Evolutionary conservation across 1,139 yeast species (phyloP).

Genomic region (Yamadazyma jaroonii): DNA sequence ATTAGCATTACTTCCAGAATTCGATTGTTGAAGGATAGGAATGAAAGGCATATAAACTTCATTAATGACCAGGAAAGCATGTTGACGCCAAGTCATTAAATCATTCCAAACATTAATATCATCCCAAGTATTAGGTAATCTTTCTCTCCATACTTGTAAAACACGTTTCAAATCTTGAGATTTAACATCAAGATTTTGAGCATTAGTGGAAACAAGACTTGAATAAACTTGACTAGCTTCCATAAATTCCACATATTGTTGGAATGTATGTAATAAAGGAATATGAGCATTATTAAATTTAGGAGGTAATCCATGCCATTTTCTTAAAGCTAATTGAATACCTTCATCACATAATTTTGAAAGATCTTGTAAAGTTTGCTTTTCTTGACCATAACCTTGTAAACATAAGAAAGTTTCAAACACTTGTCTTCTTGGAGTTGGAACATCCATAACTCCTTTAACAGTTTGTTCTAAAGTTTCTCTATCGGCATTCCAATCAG

Average conservation of each 20-base stretch:
- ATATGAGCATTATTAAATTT: constrained; percentile 83
- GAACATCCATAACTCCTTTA: constrained; percentile 96
- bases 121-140: constrained; percentile 95
- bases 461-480: constrained; percentile 94
- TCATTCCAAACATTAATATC: constrained; percentile 98
- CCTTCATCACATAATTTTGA: constrained; percentile 93
- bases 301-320: constrained; percentile 89
- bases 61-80: constrained; percentile 95
- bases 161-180: constrained; percentile 94
- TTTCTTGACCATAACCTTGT: constrained; percentile 91
- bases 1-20: constrained; percentile 70
- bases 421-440: constrained; percentile 94
- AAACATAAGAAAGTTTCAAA: constrained; percentile 91
- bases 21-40: constrained; percentile 78
- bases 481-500: constrained; percentile 96
- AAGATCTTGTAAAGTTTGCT: constrained; percentile 77
- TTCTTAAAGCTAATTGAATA: constrained; percentile 84
- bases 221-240: constrained; percentile 96
- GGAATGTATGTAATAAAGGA: constrained; percentile 89
- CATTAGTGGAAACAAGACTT: constrained; percentile 84
- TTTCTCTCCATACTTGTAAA: constrained; percentile 95
- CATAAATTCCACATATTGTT: constrained; percentile 95
- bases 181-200: constrained; percentile 86
- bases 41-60: constrained; percentile 91
- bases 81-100: constrained; percentile 96